Percentiles rank a stretch among this genome's conserved stretches.
These are phyloP conservation scores for Polychytrium aggregatum DNA, from an alignment of 192 early-diverging fungal genomes.

Conservation along the genomic window DNA sequence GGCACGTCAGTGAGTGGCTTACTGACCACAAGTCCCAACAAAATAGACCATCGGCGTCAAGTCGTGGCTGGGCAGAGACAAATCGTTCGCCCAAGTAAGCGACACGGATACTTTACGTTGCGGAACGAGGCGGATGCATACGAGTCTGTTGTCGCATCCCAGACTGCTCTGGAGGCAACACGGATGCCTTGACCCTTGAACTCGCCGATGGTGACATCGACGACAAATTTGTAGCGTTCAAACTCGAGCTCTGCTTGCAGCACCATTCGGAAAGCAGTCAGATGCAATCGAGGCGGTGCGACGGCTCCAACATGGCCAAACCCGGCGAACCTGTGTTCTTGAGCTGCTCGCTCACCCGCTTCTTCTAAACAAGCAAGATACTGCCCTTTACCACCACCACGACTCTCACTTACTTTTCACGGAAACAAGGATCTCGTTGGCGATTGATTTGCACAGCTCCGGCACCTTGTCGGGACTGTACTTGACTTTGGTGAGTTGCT, in stretches of 20 bases:
- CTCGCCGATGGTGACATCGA: slow-evolving; percentile 44
- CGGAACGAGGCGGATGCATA: slow-evolving; percentile 42
- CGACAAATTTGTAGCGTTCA: slow-evolving; percentile 46
- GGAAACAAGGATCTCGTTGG: slow-evolving; percentile 41
- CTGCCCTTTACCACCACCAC: not conserved
- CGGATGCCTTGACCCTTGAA: slow-evolving; percentile 51
- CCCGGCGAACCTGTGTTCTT: too few relatives aligned
- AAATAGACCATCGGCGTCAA: not conserved
- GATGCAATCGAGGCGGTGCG: too few relatives aligned
- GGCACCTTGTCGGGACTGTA: slow-evolving; percentile 40
- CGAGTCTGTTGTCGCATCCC: slow-evolving; percentile 44
- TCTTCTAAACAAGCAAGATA: not conserved
- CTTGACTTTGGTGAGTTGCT: slow-evolving; percentile 32
- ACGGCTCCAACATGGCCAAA: too few relatives aligned
- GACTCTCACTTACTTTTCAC: slow-evolving; percentile 32
- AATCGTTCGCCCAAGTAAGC: not conserved
- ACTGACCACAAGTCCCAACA: not conserved
- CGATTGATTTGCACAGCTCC: slow-evolving; percentile 24
- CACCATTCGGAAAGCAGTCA: not conserved
- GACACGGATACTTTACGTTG: slow-evolving; percentile 22
- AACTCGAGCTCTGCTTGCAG: slow-evolving; percentile 34
- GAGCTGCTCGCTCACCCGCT: too few relatives aligned
- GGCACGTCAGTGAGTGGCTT: not conserved
- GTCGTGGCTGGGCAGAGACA: not conserved
- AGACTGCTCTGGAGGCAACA: slow-evolving; percentile 34